Conservation (phyloP, 331 rosid species). For the Quercus phellos region DNA sequence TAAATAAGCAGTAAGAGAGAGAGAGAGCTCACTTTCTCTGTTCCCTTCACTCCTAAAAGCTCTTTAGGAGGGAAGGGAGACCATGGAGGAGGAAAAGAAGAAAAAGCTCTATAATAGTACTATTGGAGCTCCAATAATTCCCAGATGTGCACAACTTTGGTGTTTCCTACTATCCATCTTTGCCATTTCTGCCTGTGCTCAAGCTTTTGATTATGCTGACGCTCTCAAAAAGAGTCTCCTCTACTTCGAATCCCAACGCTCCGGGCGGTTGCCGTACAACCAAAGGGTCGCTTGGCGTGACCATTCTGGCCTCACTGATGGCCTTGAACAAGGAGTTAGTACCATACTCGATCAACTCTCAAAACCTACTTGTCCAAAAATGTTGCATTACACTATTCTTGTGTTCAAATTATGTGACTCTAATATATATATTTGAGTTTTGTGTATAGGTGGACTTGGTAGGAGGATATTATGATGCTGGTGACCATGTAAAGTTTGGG, state of each 20-base stretch:
- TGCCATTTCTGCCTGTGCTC: slow-evolving; percentile 21
- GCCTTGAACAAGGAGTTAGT: slow-evolving; percentile 82
- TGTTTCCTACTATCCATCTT: slow-evolving; percentile 27
- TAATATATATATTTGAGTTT: not conserved
- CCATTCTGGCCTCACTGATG: slow-evolving; percentile 97
- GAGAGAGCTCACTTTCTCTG: not conserved
- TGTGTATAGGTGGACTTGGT: slow-evolving; percentile 77
- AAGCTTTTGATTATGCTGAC: slow-evolving; percentile 60
- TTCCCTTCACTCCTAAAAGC: slow-evolving; percentile 41
- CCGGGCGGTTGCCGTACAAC: slow-evolving; percentile 86
- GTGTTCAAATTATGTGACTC: not conserved
- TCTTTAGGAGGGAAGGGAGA: slow-evolving; percentile 40
- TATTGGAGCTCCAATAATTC: slow-evolving; percentile 12
- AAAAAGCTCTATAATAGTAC: not conserved
- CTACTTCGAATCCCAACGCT: slow-evolving; percentile 92
- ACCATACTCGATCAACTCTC: not conserved
- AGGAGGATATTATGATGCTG: slow-evolving; percentile 96
- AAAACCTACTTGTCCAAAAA: not conserved
- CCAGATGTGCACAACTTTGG: slow-evolving; percentile 29
- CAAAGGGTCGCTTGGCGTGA: slow-evolving; percentile 88
- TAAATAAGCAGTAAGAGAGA: not conserved
- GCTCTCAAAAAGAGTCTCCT: slow-evolving; percentile 87
- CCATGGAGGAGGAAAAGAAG: slow-evolving; percentile 24
- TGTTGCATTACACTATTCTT: not conserved
- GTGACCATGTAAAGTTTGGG: slow-evolving; percentile 97